Base-by-base conservation (phyloP, 768 basidiomycete species). In the Auricularia sp. region DNA sequence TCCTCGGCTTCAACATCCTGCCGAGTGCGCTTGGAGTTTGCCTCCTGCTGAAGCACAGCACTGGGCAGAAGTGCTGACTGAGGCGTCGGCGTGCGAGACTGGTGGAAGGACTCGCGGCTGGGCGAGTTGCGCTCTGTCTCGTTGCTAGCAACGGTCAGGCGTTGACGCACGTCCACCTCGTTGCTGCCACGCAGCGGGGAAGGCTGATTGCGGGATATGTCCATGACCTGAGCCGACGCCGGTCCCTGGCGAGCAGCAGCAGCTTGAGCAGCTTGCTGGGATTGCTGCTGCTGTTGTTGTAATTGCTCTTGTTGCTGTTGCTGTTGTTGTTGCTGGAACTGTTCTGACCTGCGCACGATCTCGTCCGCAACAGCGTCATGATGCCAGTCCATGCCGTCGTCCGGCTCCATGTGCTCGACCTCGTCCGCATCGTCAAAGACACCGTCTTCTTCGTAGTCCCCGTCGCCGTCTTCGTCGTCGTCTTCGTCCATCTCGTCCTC, bases 381-480 rank as follows among this genome's bases (percentile, higher is more conserved):
- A 60, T 93, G 92, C 93, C 94, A 95, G 66, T 83, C 82, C 84
- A 95, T 90, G 2, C 87, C 88, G 70, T 94, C 93, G 66, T 93
- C 92, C 11, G 72, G 56, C 18, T 83, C 84, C 1, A 78, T 73
- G 64, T 77, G 77, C 60, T 79, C 78, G 63, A 75, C 71, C 29
- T 83, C 84, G 1, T 79, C 72, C 64, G 90, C 90, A 29, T 59
- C 56, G 56, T 59, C 56, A 29, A 59, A 59, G 16, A 29, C 23
- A 23, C 56, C 56, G 6, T 91, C 90, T 18, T 51, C 47, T 5
- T 51, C 47, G 16, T 18, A 8, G 21, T 51, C 11, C 11, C 21
- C 14, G 8, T 18, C 47, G 1, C 33, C 23, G 23, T 59, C 56
- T 29, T 59, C 56, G 6, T 59, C 56, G 3, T 59, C 56, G 21